Base-by-base conservation (phyloP, 2,329 filamentous ascomycete genomes). In the Fusarium zealandicum region DNA sequence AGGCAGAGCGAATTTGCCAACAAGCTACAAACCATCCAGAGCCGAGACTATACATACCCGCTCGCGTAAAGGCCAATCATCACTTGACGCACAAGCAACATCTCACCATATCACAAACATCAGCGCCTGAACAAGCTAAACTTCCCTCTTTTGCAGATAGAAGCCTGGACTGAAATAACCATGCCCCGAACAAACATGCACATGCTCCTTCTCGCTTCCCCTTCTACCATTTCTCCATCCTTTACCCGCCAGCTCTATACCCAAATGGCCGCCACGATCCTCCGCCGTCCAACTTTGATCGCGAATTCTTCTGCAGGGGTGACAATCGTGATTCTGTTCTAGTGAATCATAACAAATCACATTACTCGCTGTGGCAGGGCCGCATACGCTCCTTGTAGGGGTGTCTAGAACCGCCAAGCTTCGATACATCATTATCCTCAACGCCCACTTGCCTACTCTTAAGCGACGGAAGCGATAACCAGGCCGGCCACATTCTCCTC, bases 401-500 rank as follows among this genome's bases (percentile, higher is more conserved):
- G 58, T 66, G 64, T 72, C 68, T 70, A 69, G 65, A 64, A 55
- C 64, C 67, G 61, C 62, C 69, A 65, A 57, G 64, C 46, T 66
- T 68, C 63, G 62, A 68, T 69, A 68, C 65, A 69, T 70, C 65
- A 72, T 71, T 69, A 71, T 64, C 71, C 66, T 64, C 69, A 73
- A 72, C 71, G 71, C 72, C 72, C 49, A 60, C 69, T 63, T 69
- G 57, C 65, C 62, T 58, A 51, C 56, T 62, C 64, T 82, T 85
- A 96, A 73, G 90, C 88, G 72, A 97, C 87, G 67, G 91, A 92
- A 64, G 86, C 90, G 72, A 97, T 84, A 56, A 98, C 86, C 74
- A 96, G 80, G 55, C 87, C 83, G 57, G 95, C 92, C 70, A 99
- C 87, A 50, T 91, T 91, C 72, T 95, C 91, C 76, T 99, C 95